Conservation (phyloP, 116 monocot genomes). For the Phalaenopsis hybrid region DNA sequence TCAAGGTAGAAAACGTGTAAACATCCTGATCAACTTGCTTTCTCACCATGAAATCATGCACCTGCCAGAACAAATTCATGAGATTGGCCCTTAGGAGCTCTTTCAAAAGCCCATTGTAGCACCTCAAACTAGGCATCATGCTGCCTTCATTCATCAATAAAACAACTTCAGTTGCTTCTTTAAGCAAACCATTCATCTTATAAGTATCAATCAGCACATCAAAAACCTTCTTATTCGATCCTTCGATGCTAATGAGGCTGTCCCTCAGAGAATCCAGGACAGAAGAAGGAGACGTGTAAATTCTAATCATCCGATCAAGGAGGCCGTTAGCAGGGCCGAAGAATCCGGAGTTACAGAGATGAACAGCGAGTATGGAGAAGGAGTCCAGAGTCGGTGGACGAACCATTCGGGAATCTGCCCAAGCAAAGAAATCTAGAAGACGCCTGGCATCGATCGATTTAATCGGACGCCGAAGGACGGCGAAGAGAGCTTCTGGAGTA, state of each 20-base stretch:
- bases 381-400: conserved; percentile 28
- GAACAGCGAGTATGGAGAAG: conserved; percentile 43
- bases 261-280: conserved; percentile 27
- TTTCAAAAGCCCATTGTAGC: conserved; percentile 69
- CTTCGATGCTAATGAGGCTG: neutral
- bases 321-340: conserved; percentile 35
- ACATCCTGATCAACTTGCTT: conserved; percentile 34
- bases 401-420: conserved; percentile 36
- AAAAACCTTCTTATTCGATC: conserved; percentile 32
- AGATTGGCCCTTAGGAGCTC: conserved; percentile 48
- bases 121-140: conserved; percentile 46
- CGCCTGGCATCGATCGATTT: conserved; percentile 30
- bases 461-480: conserved; percentile 19
- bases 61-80: conserved; percentile 73
- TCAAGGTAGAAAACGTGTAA: conserved; percentile 53
- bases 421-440: conserved; percentile 79
- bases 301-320: conserved; percentile 42
- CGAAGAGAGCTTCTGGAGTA: conserved; percentile 33
- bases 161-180: conserved; percentile 40
- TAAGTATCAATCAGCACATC: conserved; percentile 52
- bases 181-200: conserved; percentile 48
- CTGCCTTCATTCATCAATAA: conserved; percentile 41
- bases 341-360: conserved; percentile 39
- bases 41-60: conserved; percentile 41
- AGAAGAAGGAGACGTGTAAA: conserved; percentile 16